Evolutionary conservation across 768 basidiomycete species (phyloP), one percentile per base, ranked within the genome.

Genomic region (Psilocybe cubensis): DNA sequence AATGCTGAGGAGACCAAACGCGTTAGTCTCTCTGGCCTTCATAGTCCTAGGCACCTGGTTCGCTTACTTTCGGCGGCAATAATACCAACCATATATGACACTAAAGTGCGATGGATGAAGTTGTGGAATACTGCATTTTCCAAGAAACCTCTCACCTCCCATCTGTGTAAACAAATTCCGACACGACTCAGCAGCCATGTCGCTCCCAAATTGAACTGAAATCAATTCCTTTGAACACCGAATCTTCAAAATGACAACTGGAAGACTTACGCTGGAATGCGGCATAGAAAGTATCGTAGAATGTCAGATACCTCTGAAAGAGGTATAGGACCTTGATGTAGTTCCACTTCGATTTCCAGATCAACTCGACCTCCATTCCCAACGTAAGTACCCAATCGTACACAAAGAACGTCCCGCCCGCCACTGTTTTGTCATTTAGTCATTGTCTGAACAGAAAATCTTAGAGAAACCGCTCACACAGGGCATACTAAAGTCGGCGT

Each of bases 231-330:
- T 17, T 10, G 10, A n/a, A 24, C 12, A 24, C 3, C 8, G 20
- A 38, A 9, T 4, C 9, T n/a, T n/a, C n/a, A n/a, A n/a, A 35
- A 10, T 23, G 31, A 11, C 10, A n/a, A 55, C 6, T 7, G n/a
- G 14, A 38, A 4, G 18, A 49, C 53, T 58, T n/a, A 62, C 61
- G 57, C 35, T 38, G 52, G 49, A 21, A 58, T 20, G n/a, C 25
- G 29, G 17, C 58, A 35, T 7, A 43, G 54, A 25, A 55, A 2
- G 57, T 52, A 18, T 62, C 61, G 0, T 55, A 7, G 27, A 62
- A 58, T 21, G 61, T 57, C 23, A 62, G 43, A 45, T 62, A 62
- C 10, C 61, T 41, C 27, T 62, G 61, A 14, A 62, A 14, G 9
- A 62, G 21, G 33, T 55, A 62, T 12, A 62, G n/a, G 3, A 46